Percentiles rank a stretch among this genome's conserved stretches.
Conservation (phyloP, 495 filamentous ascomycete genomes). For the Penicillium roqueforti region DNA sequence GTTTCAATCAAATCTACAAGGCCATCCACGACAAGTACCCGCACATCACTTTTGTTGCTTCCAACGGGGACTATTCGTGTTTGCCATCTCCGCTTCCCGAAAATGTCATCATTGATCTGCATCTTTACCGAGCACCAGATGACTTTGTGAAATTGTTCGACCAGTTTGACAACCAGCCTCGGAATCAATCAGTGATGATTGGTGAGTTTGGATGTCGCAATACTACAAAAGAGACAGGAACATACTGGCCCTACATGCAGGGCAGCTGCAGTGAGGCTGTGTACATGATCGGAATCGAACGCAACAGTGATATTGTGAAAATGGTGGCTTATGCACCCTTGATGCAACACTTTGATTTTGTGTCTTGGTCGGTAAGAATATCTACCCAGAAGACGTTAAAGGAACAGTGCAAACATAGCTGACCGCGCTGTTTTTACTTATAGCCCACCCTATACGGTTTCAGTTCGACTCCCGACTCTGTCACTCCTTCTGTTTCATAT, state of each 20-base stretch:
- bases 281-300: conserved; percentile 62
- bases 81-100: conserved; percentile 27
- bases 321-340: conserved; percentile 51
- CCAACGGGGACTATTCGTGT: conserved; percentile 32
- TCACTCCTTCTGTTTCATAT: conserved; percentile 36
- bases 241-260: conserved; percentile 46
- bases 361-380: conserved; percentile 37
- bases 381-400: not conserved
- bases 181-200: conserved; percentile 41
- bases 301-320: conserved; percentile 56
- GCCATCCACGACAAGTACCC: conserved; percentile 45
- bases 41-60: conserved; percentile 40
- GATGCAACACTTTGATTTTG: conserved; percentile 43
- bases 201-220: conserved; percentile 57
- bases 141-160: conserved; percentile 52
- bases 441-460: conserved; percentile 38
- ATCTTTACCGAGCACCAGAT: conserved; percentile 49
- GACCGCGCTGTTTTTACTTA: not conserved
- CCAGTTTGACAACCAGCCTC: conserved; percentile 48
- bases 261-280: conserved; percentile 62
- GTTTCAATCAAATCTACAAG: conserved; percentile 42
- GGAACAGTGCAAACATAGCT: not conserved
- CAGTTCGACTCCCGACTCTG: conserved; percentile 44
- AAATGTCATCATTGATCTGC: conserved; percentile 42
- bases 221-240: conserved; percentile 33